Evolutionary conservation across 768 basidiomycete genomes (phyloP), one percentile per base, ranked within the genome.

Genomic region (Cubamyces lactineus): DNA sequence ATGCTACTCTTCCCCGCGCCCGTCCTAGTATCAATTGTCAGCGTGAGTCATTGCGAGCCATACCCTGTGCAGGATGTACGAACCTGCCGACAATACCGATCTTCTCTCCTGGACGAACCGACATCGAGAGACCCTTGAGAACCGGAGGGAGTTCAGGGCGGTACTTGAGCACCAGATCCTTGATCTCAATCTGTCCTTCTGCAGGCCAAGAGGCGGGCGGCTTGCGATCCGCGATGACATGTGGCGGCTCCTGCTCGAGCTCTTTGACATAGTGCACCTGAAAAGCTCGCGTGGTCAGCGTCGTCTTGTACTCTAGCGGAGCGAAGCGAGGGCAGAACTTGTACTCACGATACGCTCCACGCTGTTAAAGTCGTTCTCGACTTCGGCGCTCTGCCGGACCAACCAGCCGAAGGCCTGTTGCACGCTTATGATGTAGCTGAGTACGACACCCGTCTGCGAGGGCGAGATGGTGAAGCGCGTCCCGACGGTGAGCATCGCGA

Each of bases 311-410:
- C 38, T 5, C 4, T 28, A 19, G 19, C 9, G 39, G 51, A 45
- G 21, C 15, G n/a, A 30, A 23, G 59, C 24, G 21, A 5, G 17
- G 28, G n/a, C n/a, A n/a, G n/a, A n/a, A 28, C 7, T 28, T 28
- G n/a, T 5, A 53, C 66, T 49, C 39, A 69, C 77, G 17, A 98
- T 80, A 24, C 95, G 88, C 71, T 92, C 91, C 8, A 92, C 89
- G n/a, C 86, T 85, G 71, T 94, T 94, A 91, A 96, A 94, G 73
- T 95, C 84, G 73, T 97, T 96, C 74, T 96, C 94, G 12, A 95
- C 88, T 71, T 96, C 94, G 2, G 90, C 87, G 41, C 80, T 81
- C 73, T 92, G 90, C 9, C 89, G 85, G 43, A 90, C 84, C 73
- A 91, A 81, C 86, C 85, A 92, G 21, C 85, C 85, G 66, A 92